Conservation (phyloP, 1,284 basidiomycete genomes). For the Flammula alnicola region DNA sequence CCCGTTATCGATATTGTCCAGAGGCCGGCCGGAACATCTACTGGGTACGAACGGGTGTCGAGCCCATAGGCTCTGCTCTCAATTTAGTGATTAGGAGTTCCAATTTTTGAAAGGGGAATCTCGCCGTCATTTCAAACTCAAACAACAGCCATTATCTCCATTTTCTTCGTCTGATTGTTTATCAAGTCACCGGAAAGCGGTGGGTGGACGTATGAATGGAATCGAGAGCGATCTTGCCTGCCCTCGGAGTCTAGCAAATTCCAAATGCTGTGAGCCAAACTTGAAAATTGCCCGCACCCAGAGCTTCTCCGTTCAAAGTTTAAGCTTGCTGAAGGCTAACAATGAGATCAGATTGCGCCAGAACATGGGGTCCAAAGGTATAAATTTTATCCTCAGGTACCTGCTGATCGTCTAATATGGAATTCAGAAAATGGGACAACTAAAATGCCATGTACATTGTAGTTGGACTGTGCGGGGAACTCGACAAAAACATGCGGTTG, state of each 20-base stretch:
- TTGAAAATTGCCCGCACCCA: background rate
- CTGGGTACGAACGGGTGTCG: background rate
- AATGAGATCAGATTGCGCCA: slow-evolving; percentile 15
- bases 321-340: slow-evolving; percentile 1
- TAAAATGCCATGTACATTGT: no score
- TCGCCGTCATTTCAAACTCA: slow-evolving; percentile 6
- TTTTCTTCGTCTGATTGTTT: slow-evolving; percentile 1
- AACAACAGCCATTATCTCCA: slow-evolving; percentile 9
- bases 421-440: no score
- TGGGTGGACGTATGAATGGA: background rate
- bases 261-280: no score
- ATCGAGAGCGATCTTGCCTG: no score
- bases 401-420: background rate
- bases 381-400: background rate
- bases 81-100: background rate
- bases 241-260: no score
- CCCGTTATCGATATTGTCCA: background rate
- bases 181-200: slow-evolving; percentile 8
- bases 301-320: background rate
- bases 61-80: background rate
- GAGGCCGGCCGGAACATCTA: slow-evolving; percentile 21
- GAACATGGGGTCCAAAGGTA: background rate
- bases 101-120: background rate
- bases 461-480: slow-evolving; percentile 7
- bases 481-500: slow-evolving; percentile 12